Evolutionary conservation across 2,329 filamentous ascomycete species (phyloP).

Genomic region (Mycosphaerelloides madeirae): DNA sequence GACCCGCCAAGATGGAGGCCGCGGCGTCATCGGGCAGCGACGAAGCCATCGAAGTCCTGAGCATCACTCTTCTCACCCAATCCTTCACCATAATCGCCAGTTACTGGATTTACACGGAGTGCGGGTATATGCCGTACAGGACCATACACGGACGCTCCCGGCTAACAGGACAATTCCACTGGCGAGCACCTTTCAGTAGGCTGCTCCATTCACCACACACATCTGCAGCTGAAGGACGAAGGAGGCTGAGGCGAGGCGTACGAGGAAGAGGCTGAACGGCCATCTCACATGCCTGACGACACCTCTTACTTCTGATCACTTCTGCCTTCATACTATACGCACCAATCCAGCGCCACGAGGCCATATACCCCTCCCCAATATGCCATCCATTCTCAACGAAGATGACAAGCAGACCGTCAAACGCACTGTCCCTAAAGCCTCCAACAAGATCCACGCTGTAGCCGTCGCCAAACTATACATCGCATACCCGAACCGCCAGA

Average conservation of each 20-base stretch:
- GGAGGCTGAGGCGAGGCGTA: background rate
- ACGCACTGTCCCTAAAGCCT: constrained; percentile 84
- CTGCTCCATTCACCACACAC: constrained; percentile 2
- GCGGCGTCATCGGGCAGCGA: too few species aligned
- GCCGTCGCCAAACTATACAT: constrained; percentile 91
- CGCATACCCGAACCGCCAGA: constrained; percentile 75
- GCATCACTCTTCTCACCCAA: too few species aligned
- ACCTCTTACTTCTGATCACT: constrained; percentile 1
- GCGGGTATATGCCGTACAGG: too few species aligned
- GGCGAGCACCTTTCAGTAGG: constrained; percentile 19
- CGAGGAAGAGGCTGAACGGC: background rate
- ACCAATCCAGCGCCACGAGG: constrained; percentile 1
- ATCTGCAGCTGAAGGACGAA: background rate
- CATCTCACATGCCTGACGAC: constrained; percentile 3
- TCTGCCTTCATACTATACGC: background rate
- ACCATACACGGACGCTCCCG: too few species aligned
- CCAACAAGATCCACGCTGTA: constrained; percentile 96
- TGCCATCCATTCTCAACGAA: constrained; percentile 64
- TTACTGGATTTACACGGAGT: too few species aligned
- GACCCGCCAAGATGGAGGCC: background rate
- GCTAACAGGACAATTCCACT: constrained; percentile 1
- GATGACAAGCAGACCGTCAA: constrained; percentile 96
- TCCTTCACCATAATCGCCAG: too few species aligned
- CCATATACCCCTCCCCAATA: constrained; percentile 6
- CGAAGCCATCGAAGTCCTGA: too few species aligned